Base-by-base conservation (phyloP, 2,329 filamentous ascomycete species). In the Exophiala dermatitidis region DNA sequence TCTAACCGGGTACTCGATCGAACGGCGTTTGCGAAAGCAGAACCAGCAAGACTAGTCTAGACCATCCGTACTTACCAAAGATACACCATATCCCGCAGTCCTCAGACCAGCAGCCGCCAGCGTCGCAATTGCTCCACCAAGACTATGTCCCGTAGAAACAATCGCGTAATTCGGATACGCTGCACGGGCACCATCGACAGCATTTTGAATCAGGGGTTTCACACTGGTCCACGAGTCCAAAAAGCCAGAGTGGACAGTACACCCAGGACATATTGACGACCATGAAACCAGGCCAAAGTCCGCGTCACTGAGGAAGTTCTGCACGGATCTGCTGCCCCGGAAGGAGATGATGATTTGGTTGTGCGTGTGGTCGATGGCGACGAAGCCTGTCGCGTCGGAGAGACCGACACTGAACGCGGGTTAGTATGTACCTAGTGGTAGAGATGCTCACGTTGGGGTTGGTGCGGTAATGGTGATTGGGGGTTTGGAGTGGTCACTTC, bases 111-210 rank as follows among this genome's bases (percentile, higher is more conserved):
- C 72, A 0, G 74, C 73, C 1, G 72, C 75, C 4, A 80, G 58
- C 2, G 66, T 69, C 1, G 76, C 76, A n/a, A 80, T 58, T 1
- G 77, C 77, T 43, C 67, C 77, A 2, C 77, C 77, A 3, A 78
- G 70, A 50, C 71, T 75, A 60, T 80, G 77, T 0, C 77, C 77
- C 0, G 74, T 76, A 3, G 73, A 57, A 0, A 76, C 67, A 43
- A 79, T 58, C 30, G 65, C 67, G 63, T 72, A 77, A 26, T 56
- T 62, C 0, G 75, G 69, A 59, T 74, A 69, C 8, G 63, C 56
- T 0, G 60, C 59, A 1, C 62, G 62, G 0, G 71, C 70, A 5
- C 60, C 59, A 5, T 67, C 55, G 29, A 79, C 63, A 4, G 72
- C 66, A 0, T 63, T 54, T 4, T 72, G 61, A 1, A 79, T 66